phyloP scores from a whole-genome alignment of 352 stramenopile genomes.

The Elongisporangium undulatum region DNA sequence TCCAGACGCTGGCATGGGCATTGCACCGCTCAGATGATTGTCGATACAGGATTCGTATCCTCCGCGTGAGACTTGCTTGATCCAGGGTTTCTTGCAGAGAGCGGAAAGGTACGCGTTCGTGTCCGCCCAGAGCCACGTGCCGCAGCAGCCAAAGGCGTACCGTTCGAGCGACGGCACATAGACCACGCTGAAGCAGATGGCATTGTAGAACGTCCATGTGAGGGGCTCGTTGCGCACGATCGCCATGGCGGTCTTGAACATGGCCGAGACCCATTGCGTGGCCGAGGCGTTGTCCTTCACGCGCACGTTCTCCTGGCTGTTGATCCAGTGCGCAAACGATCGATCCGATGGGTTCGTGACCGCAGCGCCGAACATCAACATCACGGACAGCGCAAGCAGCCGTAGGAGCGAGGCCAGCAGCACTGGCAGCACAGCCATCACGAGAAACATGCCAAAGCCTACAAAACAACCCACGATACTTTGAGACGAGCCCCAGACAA shows the following conservation, averaged over 20 bases:
- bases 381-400: constrained; percentile 21
- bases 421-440: constrained; percentile 51
- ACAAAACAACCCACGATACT: not conserved
- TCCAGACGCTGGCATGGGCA: constrained; percentile 8
- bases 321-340: constrained; percentile 67
- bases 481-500: not conserved
- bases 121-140: constrained; percentile 73
- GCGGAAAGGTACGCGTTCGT: constrained; percentile 29
- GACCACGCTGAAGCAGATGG: constrained; percentile 57
- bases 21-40: constrained; percentile 22
- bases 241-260: constrained; percentile 66
- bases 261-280: constrained; percentile 62
- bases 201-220: constrained; percentile 59
- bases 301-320: constrained; percentile 51
- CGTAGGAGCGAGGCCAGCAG: constrained; percentile 43
- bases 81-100: constrained; percentile 46
- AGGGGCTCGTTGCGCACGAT: constrained; percentile 60
- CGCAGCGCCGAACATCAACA: constrained; percentile 21
- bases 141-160: constrained; percentile 61
- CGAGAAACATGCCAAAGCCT: constrained; percentile 74
- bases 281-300: constrained; percentile 30
- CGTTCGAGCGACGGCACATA: constrained; percentile 55
- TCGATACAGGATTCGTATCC: constrained; percentile 49
- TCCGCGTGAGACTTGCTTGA: constrained; percentile 42
- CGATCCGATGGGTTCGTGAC: constrained; percentile 66